Evolutionary conservation across 371 early-diverging fungal genomes (phyloP), one percentile per base, ranked within the genome.

Genomic region (Encephalitozoon intestinalis): DNA sequence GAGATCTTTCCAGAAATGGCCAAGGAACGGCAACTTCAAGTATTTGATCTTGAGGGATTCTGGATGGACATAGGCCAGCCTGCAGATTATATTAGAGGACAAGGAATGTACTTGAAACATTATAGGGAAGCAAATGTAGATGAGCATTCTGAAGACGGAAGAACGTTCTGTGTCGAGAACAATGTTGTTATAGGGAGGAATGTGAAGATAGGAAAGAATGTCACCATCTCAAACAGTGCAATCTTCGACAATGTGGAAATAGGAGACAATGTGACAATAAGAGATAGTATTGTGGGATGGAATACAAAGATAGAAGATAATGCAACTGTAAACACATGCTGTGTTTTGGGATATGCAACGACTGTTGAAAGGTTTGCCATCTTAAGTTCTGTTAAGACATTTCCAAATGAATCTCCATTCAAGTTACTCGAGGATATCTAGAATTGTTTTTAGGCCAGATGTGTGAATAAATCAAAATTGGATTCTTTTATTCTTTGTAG

Each of bases 21-120:
- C 15, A 81, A 84, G 26, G 91, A 91, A 67, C 81, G 83, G 15
- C 88, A 91, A 81, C 88, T 98, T 58, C 91, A 91, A 82, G 88
- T 91, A 34, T 94, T 92, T 85, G 91, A 92, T 15, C 88, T 96
- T 40, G 90, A 93, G 63, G 95, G 96, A 66, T 96, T 91, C 89
- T 98, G 98, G 98, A 94, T 94, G 94, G 98, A 98, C 83, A 95
- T 98, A 51, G 98, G 98, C 37, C 96, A 96, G 86, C 96, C 96
- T 77, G 92, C 91, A 82, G 98, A 96, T 85, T 98, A 92, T 84
- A 86, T 98, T 79, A 90, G 90, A 5, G 97, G 95, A 43, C 93
- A 93, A 30, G 90, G 91, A 75, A 88, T 96, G 73, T 96, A 93
- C 82, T 87, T 97, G 65, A 82, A 89, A 43, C 25, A 53, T 9